Conservation (phyloP, 345 rosid genomes). For the Dipteronia sinensis region DNA sequence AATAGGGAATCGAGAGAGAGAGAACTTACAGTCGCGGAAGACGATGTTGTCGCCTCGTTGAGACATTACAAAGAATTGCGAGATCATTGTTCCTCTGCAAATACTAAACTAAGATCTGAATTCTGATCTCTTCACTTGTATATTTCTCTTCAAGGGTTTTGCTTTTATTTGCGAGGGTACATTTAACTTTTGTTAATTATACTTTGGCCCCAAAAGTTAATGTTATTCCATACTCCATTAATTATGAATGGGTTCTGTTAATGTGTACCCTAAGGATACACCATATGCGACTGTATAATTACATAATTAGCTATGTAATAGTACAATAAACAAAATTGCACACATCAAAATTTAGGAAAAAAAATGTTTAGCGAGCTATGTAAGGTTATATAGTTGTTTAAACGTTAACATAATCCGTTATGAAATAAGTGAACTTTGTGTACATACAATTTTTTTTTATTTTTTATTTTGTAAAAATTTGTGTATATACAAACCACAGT, state of each 20-base stretch:
- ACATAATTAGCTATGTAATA: too few species aligned
- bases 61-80: conserved; percentile 95
- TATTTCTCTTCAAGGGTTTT: not conserved
- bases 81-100: conserved; percentile 53
- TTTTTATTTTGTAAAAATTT: too few species aligned
- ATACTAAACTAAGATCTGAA: conserved; percentile 8
- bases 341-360: too few species aligned
- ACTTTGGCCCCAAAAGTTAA: not conserved
- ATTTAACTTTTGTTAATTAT: not conserved
- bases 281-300: too few species aligned
- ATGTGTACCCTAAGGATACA: too few species aligned
- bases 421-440: not conserved
- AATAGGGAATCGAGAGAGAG: not conserved
- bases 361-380: too few species aligned
- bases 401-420: too few species aligned
- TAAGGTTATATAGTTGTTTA: too few species aligned
- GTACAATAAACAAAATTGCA: too few species aligned
- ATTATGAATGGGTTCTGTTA: too few species aligned
- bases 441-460: too few species aligned
- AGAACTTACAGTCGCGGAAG: conserved; percentile 84
- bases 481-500: too few species aligned
- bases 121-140: not conserved
- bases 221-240: not conserved
- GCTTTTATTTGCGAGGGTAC: not conserved
- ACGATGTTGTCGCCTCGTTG: conserved; percentile 98